Evolutionary conservation across 139 green algal species (phyloP).

Genomic region (Chlamydomonas urium): DNA sequence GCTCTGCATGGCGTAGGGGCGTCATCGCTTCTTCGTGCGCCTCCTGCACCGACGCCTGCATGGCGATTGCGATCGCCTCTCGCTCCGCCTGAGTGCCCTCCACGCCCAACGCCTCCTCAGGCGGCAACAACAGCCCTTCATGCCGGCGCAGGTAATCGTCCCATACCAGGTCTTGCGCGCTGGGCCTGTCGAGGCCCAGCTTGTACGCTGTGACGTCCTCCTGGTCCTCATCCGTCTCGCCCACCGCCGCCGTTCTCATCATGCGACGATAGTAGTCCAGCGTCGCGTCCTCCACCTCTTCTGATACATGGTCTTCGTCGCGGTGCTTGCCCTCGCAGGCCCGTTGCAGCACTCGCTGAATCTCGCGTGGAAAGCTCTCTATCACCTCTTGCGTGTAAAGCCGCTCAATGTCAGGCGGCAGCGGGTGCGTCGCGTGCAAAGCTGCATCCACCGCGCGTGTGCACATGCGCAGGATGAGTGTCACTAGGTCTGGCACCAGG

Average conservation of each 20-base stretch:
- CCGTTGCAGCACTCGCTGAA: slow-evolving; percentile 25
- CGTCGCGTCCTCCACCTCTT: slow-evolving; percentile 40
- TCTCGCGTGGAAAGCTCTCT: slow-evolving; percentile 20
- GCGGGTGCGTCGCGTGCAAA: slow-evolving; percentile 6
- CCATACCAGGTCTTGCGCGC: background rate
- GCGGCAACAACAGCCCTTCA: background rate
- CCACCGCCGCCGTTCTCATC: slow-evolving; percentile 20
- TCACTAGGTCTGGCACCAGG: slow-evolving; percentile 3
- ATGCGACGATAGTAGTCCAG: slow-evolving; percentile 38
- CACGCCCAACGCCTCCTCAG: no score
- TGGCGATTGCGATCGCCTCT: no score
- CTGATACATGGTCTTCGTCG: slow-evolving; percentile 28
- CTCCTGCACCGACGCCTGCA: no score
- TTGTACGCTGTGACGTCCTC: slow-evolving; percentile 26
- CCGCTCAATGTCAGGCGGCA: background rate
- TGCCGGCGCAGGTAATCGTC: background rate
- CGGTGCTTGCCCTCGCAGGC: slow-evolving; percentile 24
- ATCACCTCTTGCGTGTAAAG: background rate
- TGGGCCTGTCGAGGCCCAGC: slow-evolving; percentile 11
- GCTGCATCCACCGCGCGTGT: background rate
- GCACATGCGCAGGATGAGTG: background rate
- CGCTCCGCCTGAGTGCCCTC: no score
- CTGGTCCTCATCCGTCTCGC: slow-evolving; percentile 27
- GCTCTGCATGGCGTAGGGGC: no score
- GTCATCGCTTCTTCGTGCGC: no score